Evolutionary conservation across 345 rosid genomes (phyloP).

Genomic region (Pistacia integerrima): DNA sequence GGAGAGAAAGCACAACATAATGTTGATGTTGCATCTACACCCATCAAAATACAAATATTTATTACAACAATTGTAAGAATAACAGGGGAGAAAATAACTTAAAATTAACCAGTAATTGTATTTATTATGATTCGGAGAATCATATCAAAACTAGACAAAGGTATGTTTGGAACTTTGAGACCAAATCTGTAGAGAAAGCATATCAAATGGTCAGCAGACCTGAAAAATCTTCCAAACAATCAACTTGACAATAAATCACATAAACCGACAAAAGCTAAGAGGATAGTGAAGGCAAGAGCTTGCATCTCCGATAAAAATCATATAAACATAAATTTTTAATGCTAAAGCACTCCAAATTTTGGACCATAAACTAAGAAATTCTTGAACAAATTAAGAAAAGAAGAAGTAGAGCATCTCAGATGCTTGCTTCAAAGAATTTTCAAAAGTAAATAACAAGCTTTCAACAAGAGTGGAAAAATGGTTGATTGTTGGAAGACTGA

Average conservation of each 20-base stretch:
- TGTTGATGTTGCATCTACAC: no score
- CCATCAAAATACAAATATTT: no score
- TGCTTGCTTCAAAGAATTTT: background rate
- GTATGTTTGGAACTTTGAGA: constrained; percentile 45
- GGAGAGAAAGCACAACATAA: no score
- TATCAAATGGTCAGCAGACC: constrained; percentile 8
- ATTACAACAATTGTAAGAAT: background rate
- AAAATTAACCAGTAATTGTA: no score
- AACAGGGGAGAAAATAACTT: no score
- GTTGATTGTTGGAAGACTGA: background rate
- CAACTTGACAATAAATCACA: background rate
- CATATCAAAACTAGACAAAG: constrained; percentile 50
- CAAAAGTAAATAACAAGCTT: background rate
- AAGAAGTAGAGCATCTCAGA: background rate
- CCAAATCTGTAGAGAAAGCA: constrained; percentile 52
- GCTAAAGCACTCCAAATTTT: background rate
- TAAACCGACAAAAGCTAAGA: background rate
- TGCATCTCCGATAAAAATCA: background rate
- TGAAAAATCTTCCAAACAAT: constrained; percentile 5
- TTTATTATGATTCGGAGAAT: background rate
- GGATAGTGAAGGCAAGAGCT: background rate
- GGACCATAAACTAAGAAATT: constrained; percentile 2
- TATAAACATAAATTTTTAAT: background rate
- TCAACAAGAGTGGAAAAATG: background rate
- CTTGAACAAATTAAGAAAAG: background rate